Evolutionary conservation across 192 early-diverging fungal species (phyloP).

Genomic region (Coemansia sp.): DNA sequence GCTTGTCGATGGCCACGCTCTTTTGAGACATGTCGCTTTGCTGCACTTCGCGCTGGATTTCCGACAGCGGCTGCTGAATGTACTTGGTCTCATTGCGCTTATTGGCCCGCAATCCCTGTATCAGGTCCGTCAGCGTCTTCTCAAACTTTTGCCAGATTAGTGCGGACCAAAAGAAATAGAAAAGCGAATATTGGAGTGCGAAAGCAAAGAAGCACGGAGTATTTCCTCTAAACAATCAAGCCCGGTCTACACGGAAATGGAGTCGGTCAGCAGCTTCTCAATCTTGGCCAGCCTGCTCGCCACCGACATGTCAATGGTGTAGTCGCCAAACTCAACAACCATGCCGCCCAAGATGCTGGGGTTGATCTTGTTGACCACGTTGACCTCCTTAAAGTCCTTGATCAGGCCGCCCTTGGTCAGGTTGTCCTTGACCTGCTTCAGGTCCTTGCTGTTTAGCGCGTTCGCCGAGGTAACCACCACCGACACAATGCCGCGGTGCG

Average conservation of each 20-base stretch:
- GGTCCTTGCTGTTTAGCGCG: constrained; percentile 64
- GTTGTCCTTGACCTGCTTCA: constrained; percentile 67
- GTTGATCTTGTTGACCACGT: constrained; percentile 74
- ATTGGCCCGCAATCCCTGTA: constrained; percentile 90
- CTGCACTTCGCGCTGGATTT: constrained; percentile 85
- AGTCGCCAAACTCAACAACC: constrained; percentile 95
- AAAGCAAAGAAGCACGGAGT: background rate
- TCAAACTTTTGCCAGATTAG: constrained; percentile 10
- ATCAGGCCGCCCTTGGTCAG: constrained; percentile 79
- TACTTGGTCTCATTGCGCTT: constrained; percentile 84
- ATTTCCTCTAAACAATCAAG: background rate
- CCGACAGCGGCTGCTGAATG: constrained; percentile 79
- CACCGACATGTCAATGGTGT: constrained; percentile 97
- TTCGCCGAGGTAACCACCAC: constrained; percentile 88
- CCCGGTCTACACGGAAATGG: constrained; percentile 26
- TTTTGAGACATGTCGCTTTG: constrained; percentile 82
- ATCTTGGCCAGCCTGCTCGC: constrained; percentile 93
- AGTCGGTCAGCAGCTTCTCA: constrained; percentile 80
- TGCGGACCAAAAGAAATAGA: background rate
- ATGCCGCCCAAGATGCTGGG: constrained; percentile 92
- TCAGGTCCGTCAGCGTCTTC: constrained; percentile 77
- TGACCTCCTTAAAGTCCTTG: constrained; percentile 74
- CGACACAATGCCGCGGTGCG: constrained; percentile 81
- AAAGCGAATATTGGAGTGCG: too few species aligned
- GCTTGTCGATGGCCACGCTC: constrained; percentile 83